phyloP scores from a whole-genome alignment of 345 rosid genomes.

The Heritiera fomes region DNA sequence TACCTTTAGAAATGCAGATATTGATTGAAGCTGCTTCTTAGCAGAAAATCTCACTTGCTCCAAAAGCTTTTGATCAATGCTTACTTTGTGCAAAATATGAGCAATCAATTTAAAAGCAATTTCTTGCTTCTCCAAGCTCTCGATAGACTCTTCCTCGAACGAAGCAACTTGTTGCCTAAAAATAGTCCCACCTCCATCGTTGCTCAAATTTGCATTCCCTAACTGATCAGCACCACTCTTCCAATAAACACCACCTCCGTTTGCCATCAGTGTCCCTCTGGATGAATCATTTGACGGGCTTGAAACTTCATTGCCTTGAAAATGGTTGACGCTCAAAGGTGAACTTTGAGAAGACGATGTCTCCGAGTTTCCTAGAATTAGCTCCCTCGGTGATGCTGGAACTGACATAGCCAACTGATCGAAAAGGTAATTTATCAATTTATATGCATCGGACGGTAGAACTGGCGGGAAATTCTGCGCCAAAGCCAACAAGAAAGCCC shows the following conservation, averaged over 20 bases:
- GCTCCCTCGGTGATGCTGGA: conserved; percentile 50
- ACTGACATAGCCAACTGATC: conserved; percentile 58
- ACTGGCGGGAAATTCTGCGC: conserved; percentile 74
- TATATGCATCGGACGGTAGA: conserved; percentile 63
- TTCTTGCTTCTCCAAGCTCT: conserved; percentile 90
- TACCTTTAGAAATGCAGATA: conserved; percentile 95
- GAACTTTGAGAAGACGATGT: conserved; percentile 75
- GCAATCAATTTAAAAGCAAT: conserved; percentile 80
- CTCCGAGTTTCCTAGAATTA: conserved; percentile 43
- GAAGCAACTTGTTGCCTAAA: conserved; percentile 63
- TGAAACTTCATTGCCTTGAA: conserved; percentile 41
- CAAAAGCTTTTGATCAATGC: conserved; percentile 68
- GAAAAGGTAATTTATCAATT: conserved; percentile 57
- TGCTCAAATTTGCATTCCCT: conserved; percentile 32
- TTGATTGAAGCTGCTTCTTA: conserved; percentile 86
- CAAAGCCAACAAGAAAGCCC: conserved; percentile 66
- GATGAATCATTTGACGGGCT: conserved; percentile 65
- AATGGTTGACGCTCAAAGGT: conserved; percentile 49
- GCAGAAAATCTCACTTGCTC: conserved; percentile 74
- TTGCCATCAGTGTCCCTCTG: conserved; percentile 43
- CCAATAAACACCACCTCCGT: conserved; percentile 62
- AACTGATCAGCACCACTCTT: conserved; percentile 56
- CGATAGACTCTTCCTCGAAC: conserved; percentile 83
- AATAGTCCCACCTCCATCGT: conserved; percentile 57
- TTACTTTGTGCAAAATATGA: conserved; percentile 64